A percentile compares a stretch with the other conserved stretches of the same genome.
These are phyloP conservation scores for Syncephalis plumigaleata DNA, from an alignment of 371 early-diverging fungal genomes.

Conservation along the genomic window DNA sequence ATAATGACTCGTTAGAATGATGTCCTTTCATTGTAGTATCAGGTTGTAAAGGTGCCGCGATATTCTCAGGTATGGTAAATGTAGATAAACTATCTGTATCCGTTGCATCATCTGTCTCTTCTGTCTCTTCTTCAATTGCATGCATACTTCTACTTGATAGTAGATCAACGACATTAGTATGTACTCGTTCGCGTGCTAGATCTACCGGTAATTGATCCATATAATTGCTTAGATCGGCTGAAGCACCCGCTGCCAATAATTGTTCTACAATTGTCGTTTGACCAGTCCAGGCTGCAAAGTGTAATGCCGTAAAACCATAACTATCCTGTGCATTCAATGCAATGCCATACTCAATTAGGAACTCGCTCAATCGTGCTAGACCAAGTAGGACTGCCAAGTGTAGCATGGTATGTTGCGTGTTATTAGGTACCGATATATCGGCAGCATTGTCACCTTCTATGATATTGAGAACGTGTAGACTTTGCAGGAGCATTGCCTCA, in stretches of 20 bases:
- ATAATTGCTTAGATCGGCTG: background rate
- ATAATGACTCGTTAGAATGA: no score
- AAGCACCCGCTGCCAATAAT: conserved; percentile 2
- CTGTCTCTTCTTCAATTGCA: conserved; percentile 1
- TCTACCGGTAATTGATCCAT: conserved; percentile 5
- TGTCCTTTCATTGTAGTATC: no score
- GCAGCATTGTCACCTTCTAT: conserved; percentile 2
- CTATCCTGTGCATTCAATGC: conserved; percentile 20
- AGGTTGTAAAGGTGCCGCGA: no score
- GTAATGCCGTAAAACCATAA: conserved; percentile 32
- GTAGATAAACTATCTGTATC: no score
- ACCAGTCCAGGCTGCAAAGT: conserved; percentile 39
- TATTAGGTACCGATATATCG: conserved; percentile 17
- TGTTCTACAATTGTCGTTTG: conserved; percentile 17
- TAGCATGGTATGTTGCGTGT: conserved; percentile 22
- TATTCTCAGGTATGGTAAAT: no score
- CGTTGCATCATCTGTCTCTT: no score
- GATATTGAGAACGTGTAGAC: conserved; percentile 2
- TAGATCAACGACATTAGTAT: conserved; percentile 3
- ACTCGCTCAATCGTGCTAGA: conserved; percentile 13
- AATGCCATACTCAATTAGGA: conserved; percentile 15
- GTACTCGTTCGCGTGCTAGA: conserved; percentile 1
- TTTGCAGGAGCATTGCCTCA: conserved; percentile 6
- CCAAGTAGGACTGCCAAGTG: conserved; percentile 29
- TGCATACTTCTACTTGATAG: conserved; percentile 3